Evolutionary conservation across 139 green algal species (phyloP).

Genomic region (Chlamydomonas eustigma): DNA sequence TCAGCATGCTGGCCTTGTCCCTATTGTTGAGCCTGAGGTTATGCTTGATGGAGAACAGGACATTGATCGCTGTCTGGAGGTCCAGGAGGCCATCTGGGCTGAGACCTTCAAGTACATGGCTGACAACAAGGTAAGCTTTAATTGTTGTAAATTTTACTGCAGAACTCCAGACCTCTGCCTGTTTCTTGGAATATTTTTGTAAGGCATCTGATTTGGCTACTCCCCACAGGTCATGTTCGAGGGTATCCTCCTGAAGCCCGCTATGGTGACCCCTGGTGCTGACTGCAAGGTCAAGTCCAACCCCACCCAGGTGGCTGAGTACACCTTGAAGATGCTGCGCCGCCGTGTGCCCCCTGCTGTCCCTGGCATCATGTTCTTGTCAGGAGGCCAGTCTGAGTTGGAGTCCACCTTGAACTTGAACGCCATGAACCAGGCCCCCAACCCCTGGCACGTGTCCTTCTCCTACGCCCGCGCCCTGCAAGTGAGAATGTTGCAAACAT

Average conservation of each 20-base stretch:
- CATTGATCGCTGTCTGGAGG: constrained; percentile 87
- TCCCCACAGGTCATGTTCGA: constrained; percentile 89
- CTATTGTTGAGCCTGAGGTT: constrained; percentile 99
- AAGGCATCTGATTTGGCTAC: too few relatives aligned
- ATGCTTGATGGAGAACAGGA: constrained; percentile 86
- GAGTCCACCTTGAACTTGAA: constrained; percentile 99
- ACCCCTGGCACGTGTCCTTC: constrained; percentile 99
- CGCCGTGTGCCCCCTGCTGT: constrained; percentile 95
- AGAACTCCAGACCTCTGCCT: too few relatives aligned
- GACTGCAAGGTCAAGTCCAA: constrained; percentile 70
- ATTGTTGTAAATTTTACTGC: too few relatives aligned
- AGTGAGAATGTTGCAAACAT: too few relatives aligned
- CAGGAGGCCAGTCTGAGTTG: constrained; percentile 97
- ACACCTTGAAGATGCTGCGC: constrained; percentile 93
- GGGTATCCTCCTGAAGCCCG: constrained; percentile 99
- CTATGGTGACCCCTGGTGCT: constrained; percentile 98
- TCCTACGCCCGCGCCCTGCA: constrained; percentile 97
- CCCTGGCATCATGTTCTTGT: constrained; percentile 99
- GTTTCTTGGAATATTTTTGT: too few relatives aligned
- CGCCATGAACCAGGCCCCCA: constrained; percentile 98
- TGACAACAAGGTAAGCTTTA: constrained; percentile 60
- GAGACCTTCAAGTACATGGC: constrained; percentile 96
- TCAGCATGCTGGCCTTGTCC: constrained; percentile 89
- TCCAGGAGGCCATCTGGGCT: constrained; percentile 85
- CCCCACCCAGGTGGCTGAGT: constrained; percentile 85